Percentiles rank a stretch among this genome's conserved stretches.
Evolutionary conservation across 177 flowering plant species (phyloP).

Genomic region (Vitis hybrid): DNA sequence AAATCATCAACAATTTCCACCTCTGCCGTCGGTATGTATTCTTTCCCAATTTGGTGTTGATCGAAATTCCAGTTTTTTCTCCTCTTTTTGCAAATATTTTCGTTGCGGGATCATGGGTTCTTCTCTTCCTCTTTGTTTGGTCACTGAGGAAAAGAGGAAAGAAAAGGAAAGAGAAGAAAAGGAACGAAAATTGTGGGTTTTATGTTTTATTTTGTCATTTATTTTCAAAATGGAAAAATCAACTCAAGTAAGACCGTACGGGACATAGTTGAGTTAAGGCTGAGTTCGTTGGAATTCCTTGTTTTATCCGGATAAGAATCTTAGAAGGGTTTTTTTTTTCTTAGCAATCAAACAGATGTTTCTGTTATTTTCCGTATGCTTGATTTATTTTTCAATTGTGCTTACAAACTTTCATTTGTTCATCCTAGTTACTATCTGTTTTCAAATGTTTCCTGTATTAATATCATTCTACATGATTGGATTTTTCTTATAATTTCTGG

Average conservation of each 20-base stretch:
- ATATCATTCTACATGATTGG: too few species aligned
- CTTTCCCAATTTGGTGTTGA: too few species aligned
- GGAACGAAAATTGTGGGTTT: neutral
- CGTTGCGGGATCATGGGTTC: too few species aligned
- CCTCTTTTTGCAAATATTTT: too few species aligned
- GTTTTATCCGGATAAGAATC: neutral
- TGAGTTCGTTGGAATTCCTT: too few species aligned
- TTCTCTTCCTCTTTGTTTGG: too few species aligned
- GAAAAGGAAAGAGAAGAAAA: slow-evolving; percentile 15
- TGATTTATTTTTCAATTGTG: neutral
- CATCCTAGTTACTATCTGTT: neutral
- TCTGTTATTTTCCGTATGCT: neutral
- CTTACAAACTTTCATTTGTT: neutral
- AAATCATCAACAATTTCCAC: too few species aligned
- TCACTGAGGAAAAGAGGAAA: slow-evolving; percentile 39
- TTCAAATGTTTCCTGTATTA: neutral
- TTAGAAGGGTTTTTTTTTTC: neutral
- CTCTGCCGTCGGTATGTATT: too few species aligned
- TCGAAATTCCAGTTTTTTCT: too few species aligned
- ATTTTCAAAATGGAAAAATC: neutral
- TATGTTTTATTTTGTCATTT: neutral
- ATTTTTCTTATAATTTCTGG: too few species aligned
- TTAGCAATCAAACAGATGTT: neutral
- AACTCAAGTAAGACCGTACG: too few species aligned
- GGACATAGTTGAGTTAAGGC: too few species aligned